Conservation (phyloP, 305 asterid genomes). For the Solanum hybrid region DNA sequence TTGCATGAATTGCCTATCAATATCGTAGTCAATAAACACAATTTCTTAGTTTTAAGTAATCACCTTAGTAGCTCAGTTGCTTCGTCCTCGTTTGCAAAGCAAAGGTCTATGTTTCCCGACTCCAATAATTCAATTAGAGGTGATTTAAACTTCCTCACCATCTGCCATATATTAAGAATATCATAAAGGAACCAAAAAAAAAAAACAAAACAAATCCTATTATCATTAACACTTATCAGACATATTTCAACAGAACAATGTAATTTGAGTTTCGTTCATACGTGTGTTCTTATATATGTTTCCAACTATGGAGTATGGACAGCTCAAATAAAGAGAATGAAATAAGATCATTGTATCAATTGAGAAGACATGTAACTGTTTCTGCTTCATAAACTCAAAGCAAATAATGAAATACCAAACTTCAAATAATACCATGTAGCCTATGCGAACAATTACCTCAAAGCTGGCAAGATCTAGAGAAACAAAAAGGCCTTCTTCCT, state of each 20-base stretch:
- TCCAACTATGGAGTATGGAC: background rate
- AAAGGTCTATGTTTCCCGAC: conserved; percentile 82
- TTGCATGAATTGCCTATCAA: background rate
- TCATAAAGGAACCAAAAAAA: background rate
- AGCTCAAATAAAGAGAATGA: background rate
- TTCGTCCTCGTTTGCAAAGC: conserved; percentile 98
- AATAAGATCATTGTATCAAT: background rate
- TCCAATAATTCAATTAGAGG: conserved; percentile 67
- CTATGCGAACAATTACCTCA: conserved; percentile 48
- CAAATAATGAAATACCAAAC: background rate
- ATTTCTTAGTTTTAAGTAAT: conserved; percentile 1
- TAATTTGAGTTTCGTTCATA: background rate
- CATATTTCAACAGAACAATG: background rate
- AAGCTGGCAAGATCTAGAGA: conserved; percentile 95
- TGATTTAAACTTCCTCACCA: conserved; percentile 74
- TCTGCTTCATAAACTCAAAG: background rate
- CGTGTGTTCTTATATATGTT: background rate
- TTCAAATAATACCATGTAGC: background rate
- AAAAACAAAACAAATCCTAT: too few species aligned
- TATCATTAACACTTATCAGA: background rate
- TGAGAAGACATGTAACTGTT: background rate
- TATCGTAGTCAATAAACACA: background rate
- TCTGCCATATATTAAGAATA: conserved; percentile 34
- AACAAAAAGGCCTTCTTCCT: conserved; percentile 73
- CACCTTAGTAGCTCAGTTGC: conserved; percentile 85